A percentile compares a stretch with the other conserved stretches of the same genome.
Conservation (phyloP, 164 flowering plant genomes). For the Annona cherimola region DNA sequence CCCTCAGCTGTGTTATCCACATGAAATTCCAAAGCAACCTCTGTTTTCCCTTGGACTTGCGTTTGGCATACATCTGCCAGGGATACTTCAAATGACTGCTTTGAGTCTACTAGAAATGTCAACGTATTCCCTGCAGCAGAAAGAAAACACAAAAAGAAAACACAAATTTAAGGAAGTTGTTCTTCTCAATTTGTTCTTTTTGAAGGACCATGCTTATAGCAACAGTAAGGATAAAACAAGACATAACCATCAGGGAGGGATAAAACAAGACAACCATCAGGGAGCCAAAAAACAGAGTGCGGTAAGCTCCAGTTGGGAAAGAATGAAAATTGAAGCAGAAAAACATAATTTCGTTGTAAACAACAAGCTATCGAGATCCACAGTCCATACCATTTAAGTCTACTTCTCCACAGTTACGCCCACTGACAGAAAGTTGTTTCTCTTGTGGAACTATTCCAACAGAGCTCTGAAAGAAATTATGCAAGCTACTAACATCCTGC, state of each 20-base stretch:
- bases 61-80: slow-evolving; percentile 93
- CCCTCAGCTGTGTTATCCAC: slow-evolving; percentile 96
- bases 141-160: not conserved
- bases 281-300: not conserved
- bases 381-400: slow-evolving; percentile 67
- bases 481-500: slow-evolving; percentile 75
- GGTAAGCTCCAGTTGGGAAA: not conserved
- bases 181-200: too few relatives aligned
- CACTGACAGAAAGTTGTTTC: slow-evolving; percentile 93
- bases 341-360: not conserved
- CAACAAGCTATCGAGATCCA: not conserved
- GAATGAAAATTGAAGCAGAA: not conserved
- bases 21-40: slow-evolving; percentile 89
- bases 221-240: not conserved
- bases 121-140: slow-evolving; percentile 66
- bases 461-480: slow-evolving; percentile 52
- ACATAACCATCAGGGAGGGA: not conserved
- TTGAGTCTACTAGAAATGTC: slow-evolving; percentile 64
- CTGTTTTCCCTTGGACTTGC: slow-evolving; percentile 92
- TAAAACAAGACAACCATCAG: not conserved
- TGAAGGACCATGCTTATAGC: not conserved
- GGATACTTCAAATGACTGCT: slow-evolving; percentile 95
- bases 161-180: not conserved
- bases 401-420: slow-evolving; percentile 95
- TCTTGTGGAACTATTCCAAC: slow-evolving; percentile 73